phyloP scores from a whole-genome alignment of 345 rosid species.

The Isatis tinctoria region DNA sequence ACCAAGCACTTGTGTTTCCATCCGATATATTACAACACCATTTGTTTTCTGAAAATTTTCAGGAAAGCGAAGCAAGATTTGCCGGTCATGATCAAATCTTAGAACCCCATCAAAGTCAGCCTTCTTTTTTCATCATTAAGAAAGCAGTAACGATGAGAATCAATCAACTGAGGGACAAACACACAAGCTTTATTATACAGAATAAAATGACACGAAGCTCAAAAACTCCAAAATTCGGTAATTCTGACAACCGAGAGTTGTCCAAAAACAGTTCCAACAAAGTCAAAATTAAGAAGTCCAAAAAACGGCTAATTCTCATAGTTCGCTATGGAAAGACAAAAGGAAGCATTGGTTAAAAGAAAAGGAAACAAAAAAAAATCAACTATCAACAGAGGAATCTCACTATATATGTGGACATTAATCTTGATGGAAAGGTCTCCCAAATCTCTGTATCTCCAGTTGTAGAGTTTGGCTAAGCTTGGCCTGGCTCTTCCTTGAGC shows the following conservation, averaged over 20 bases:
- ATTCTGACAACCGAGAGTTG: too few species aligned
- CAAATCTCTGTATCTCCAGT: constrained; percentile 96
- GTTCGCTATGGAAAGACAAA: too few species aligned
- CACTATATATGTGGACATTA: too few species aligned
- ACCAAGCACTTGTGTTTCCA: not conserved
- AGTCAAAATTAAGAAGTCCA: too few species aligned
- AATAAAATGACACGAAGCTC: not conserved
- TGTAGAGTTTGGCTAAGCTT: constrained; percentile 85
- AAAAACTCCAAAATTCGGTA: too few species aligned
- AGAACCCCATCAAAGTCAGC: constrained; percentile 50
- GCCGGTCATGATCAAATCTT: constrained; percentile 49
- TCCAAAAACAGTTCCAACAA: too few species aligned
- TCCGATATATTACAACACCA: not conserved
- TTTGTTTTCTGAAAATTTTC: constrained; percentile 15
- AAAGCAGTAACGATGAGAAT: constrained; percentile 42
- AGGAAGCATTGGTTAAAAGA: too few species aligned
- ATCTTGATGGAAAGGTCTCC: constrained; percentile 94
- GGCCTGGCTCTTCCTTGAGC: constrained; percentile 99
- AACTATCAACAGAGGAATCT: too few species aligned
- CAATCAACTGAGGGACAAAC: constrained; percentile 30
- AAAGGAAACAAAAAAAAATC: too few species aligned
- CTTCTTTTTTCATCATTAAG: constrained; percentile 23
- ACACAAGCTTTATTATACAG: constrained; percentile 20
- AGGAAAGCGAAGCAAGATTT: constrained; percentile 59
- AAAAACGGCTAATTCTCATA: too few species aligned